Conservation (phyloP, 306 rosid species). For the Rubus idaeus region DNA sequence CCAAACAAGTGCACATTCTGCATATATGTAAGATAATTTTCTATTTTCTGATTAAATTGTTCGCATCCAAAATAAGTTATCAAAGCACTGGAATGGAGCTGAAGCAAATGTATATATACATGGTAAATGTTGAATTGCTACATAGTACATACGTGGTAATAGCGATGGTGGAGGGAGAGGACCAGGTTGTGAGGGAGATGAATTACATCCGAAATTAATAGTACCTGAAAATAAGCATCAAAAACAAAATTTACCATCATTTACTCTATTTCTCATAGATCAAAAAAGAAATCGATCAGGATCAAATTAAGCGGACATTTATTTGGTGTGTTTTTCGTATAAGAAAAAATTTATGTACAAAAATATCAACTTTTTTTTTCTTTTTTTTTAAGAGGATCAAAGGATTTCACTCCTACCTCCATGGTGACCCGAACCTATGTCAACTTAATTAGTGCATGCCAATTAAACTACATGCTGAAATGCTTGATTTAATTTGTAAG, state of each 20-base stretch:
- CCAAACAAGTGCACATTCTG: constrained; percentile 40
- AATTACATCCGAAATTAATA: constrained; percentile 21
- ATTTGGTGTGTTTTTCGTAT: too few species aligned
- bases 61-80: background rate
- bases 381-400: too few species aligned
- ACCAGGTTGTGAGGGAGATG: constrained; percentile 7
- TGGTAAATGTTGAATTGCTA: background rate
- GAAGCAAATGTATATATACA: background rate
- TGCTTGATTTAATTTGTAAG: background rate
- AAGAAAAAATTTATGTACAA: background rate
- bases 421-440: too few species aligned
- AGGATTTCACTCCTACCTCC: too few species aligned
- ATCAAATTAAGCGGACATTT: too few species aligned
- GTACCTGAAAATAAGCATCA: constrained; percentile 30
- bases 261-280: background rate
- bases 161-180: constrained; percentile 14
- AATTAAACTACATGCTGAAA: background rate
- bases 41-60: background rate
- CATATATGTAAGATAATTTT: background rate
- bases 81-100: background rate
- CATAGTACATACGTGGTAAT: background rate
- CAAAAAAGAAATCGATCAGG: background rate
- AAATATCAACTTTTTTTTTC: background rate
- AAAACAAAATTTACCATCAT: background rate
- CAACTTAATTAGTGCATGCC: background rate